Conservation (phyloP, 768 basidiomycete species). For the Mycena amicta region DNA sequence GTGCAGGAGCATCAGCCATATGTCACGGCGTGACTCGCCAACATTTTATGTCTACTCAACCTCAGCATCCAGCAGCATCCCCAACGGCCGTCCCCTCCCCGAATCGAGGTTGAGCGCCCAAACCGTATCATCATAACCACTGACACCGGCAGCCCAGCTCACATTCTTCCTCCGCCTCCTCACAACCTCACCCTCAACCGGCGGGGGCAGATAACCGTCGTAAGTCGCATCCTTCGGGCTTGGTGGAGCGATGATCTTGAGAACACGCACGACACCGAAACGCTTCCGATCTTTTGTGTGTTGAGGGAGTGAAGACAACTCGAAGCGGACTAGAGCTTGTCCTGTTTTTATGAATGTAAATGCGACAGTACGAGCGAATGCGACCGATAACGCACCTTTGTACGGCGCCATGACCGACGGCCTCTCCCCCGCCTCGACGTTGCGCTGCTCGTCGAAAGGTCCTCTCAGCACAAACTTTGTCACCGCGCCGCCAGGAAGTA, state of each 20-base stretch:
- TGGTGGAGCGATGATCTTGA: constrained; percentile 16
- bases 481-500: not conserved
- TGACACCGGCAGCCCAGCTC: too few relatives aligned
- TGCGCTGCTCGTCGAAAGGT: constrained; percentile 8
- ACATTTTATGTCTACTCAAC: not conserved
- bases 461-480: not conserved
- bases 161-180: not conserved
- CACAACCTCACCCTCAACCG: constrained; percentile 11
- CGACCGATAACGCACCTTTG: not conserved
- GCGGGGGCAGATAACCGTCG: constrained; percentile 13
- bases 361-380: not conserved
- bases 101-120: not conserved
- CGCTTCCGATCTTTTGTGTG: not conserved
- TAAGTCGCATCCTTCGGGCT: constrained; percentile 1
- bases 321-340: constrained; percentile 17
- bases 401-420: constrained; percentile 1
- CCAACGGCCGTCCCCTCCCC: too few relatives aligned
- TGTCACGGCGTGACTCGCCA: not conserved
- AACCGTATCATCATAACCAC: too few relatives aligned
- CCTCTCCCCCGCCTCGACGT: not conserved
- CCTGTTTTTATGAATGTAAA: constrained; percentile 3
- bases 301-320: constrained; percentile 8
- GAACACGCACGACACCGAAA: constrained; percentile 5
- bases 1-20: constrained; percentile 18
- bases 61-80: too few relatives aligned